Evolutionary conservation across 805 yeast species (phyloP), one percentile per base, ranked within the genome.

Genomic region (Ogataea populi-albae): DNA sequence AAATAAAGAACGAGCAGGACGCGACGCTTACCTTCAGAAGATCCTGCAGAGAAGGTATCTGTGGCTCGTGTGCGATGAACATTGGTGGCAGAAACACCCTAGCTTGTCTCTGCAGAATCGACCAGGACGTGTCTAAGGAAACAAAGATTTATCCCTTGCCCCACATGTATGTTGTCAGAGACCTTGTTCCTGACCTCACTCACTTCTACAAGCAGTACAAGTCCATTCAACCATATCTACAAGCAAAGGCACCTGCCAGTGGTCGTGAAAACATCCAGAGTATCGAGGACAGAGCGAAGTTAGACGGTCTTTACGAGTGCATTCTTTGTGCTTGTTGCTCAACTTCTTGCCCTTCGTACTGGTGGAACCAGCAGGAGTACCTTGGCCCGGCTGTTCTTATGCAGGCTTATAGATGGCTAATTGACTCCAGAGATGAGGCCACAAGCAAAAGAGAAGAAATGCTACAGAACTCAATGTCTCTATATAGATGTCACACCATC

Each of bases 361-460:
- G 98, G 98, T 93, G 98, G 98, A 93, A 93, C 71, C 96, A 87
- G 71, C 95, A 89, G 68, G 95, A 93, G 73, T 93, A 93, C 69
- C 72, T 93, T 54, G 98, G 98, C 39, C 98, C 98, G 17, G 98
- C 98, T 20, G 98, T 93, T 37, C 77, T 93, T 65, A 86, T 93
- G 96, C 98, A 93, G 75, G 97, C 98, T 37, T 93, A 81, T 77
- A 83, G 98, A 73, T 93, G 98, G 98, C 80, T 93, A 74, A 79
- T 88, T 44, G 98, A 93, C 67, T 83, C 95, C 27, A 83, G 98
- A 73, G 98, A 93, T 68, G 82, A 87, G 65, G 96, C 96, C 37
- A 73, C 86, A 28, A 69, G 65, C 44, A 55, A 71, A 50, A 87
- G 98, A 75, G 85, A 79, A 62, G 85, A 79, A 57, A 81, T 84